phyloP scores from a whole-genome alignment of 768 basidiomycete genomes.

The Boletellus sp. region DNA sequence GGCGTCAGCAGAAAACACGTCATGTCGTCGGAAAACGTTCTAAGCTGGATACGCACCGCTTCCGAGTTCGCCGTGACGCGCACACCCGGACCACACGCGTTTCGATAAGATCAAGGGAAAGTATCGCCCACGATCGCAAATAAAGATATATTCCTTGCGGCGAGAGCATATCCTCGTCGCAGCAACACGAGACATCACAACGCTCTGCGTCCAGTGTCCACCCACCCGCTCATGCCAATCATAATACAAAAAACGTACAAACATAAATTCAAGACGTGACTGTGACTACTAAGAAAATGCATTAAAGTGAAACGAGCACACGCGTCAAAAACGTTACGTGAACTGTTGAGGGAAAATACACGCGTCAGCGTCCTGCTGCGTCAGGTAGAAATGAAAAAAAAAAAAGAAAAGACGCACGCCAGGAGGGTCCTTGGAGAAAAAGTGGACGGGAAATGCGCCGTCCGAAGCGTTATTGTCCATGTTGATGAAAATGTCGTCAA shows the following conservation, averaged over 20 bases:
- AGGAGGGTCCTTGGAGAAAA: slow-evolving; percentile 27
- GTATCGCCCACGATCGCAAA: background rate
- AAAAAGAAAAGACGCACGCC: slow-evolving; percentile 21
- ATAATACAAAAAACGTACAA: background rate
- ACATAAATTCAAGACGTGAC: background rate
- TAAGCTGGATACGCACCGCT: background rate
- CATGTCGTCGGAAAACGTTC: no score
- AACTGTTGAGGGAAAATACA: slow-evolving; percentile 9
- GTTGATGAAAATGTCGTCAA: slow-evolving; percentile 25
- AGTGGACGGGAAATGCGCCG: slow-evolving; percentile 23
- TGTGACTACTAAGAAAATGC: no score
- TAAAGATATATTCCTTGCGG: slow-evolving; percentile 3
- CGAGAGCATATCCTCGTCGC: background rate
- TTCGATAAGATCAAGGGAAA: slow-evolving; percentile 7
- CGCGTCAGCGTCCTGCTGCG: slow-evolving; percentile 7
- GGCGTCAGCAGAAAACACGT: no score
- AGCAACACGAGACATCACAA: background rate
- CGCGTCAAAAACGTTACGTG: slow-evolving; percentile 15
- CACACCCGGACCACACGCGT: background rate
- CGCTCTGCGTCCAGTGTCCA: slow-evolving; percentile 14
- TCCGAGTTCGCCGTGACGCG: background rate
- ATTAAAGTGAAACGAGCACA: background rate
- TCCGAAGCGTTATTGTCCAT: slow-evolving; percentile 11
- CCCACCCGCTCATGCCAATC: background rate
- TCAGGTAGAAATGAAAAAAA: no score